Percentiles rank a stretch among this genome's conserved stretches.
These are phyloP conservation scores for Hibiscus syriacus DNA, from an alignment of 345 rosid species.

Conservation along the genomic window DNA sequence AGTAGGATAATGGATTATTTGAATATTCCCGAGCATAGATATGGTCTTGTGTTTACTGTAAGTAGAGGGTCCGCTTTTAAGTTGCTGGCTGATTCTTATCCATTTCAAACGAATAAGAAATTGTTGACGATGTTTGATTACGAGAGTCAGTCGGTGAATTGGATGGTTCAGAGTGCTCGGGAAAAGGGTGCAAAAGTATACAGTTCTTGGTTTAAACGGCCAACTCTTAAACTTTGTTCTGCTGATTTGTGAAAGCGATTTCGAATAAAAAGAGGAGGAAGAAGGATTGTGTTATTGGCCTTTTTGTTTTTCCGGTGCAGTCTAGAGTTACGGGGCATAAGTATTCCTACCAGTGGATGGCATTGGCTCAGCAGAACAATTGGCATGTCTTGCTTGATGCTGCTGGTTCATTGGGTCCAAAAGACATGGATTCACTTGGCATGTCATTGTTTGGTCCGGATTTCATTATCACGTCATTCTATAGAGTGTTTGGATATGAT, in stretches of 20 bases:
- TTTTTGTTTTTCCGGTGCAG: slow-evolving; percentile 96
- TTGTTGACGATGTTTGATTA: slow-evolving; percentile 95
- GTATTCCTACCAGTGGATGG: slow-evolving; percentile 99
- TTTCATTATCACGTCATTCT: slow-evolving; percentile 92
- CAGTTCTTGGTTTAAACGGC: slow-evolving; percentile 97
- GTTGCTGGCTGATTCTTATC: slow-evolving; percentile 89
- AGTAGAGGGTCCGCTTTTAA: slow-evolving; percentile 97
- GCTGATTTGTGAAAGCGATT: slow-evolving; percentile 86
- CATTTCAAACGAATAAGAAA: slow-evolving; percentile 90
- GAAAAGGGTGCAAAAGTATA: slow-evolving; percentile 88
- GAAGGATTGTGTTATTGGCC: slow-evolving; percentile 77
- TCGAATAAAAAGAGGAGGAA: slow-evolving; percentile 70
- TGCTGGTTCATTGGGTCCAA: slow-evolving; percentile 98
- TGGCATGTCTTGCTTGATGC: slow-evolving; percentile 99
- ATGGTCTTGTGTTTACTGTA: slow-evolving; percentile 95
- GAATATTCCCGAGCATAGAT: slow-evolving; percentile 93
- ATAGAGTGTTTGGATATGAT: slow-evolving; percentile 88
- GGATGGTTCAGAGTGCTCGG: slow-evolving; percentile 95
- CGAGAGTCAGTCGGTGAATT: slow-evolving; percentile 91
- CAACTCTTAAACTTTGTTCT: slow-evolving; percentile 92
- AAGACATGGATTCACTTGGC: slow-evolving; percentile 99
- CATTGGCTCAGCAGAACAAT: slow-evolving; percentile 91
- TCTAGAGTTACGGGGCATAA: slow-evolving; percentile 94
- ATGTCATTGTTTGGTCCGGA: slow-evolving; percentile 93
- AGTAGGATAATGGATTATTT: slow-evolving; percentile 86